These are phyloP conservation scores for Cicer arietinum DNA, from an alignment of 306 rosid species.

Conservation along the genomic window DNA sequence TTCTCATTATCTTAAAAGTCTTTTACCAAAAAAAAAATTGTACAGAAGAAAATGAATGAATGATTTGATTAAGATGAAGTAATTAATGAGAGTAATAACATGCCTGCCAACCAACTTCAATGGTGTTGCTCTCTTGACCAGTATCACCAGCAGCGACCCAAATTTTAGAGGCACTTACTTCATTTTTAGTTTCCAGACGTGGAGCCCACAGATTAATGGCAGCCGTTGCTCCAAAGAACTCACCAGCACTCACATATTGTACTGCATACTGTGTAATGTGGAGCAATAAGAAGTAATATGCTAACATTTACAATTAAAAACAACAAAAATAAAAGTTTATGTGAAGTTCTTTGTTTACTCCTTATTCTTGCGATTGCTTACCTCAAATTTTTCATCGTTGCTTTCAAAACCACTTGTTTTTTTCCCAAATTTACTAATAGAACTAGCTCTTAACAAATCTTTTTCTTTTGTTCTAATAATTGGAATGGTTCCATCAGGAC, in stretches of 20 bases:
- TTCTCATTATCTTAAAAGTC: no score
- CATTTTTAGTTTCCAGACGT: conserved; percentile 70
- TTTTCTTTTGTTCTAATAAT: conserved; percentile 73
- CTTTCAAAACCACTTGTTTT: conserved; percentile 62
- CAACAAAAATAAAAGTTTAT: no score
- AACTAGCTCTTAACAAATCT: conserved; percentile 73
- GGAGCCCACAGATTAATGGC: conserved; percentile 97
- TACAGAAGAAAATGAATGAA: background rate
- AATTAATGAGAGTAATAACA: no score
- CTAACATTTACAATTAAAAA: background rate
- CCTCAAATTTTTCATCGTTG: conserved; percentile 75
- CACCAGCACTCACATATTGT: conserved; percentile 82
- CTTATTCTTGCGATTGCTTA: background rate
- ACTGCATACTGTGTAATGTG: conserved; percentile 78
- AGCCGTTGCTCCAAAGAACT: conserved; percentile 88
- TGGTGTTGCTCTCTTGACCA: conserved; percentile 88
- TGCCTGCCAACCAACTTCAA: conserved; percentile 65
- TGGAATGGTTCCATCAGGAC: conserved; percentile 85
- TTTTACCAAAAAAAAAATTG: no score
- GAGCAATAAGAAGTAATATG: background rate
- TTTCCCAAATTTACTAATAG: conserved; percentile 73
- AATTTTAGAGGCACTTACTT: conserved; percentile 90
- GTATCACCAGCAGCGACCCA: conserved; percentile 94
- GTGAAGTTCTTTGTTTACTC: no score
- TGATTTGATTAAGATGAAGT: no score